These are phyloP conservation scores for Uronychia setigera DNA, from an alignment of 73 alveolate species.

Conservation along the genomic window DNA sequence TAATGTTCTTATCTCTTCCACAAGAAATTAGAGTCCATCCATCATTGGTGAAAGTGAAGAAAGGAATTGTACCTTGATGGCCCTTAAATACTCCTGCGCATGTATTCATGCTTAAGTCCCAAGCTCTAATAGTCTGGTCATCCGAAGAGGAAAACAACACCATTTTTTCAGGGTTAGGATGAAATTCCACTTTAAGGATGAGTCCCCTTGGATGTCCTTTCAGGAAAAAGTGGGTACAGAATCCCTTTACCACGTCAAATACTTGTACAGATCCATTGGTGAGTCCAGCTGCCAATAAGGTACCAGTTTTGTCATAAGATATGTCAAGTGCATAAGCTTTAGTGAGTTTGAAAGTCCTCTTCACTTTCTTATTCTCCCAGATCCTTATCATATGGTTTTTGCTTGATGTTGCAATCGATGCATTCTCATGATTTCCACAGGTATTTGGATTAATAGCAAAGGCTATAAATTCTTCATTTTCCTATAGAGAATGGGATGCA, in stretches of 20 bases:
- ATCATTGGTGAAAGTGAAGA: constrained; percentile 72
- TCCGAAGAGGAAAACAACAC: constrained; percentile 76
- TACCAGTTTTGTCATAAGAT: constrained; percentile 35
- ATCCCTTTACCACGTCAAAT: constrained; percentile 49
- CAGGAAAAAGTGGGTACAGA: constrained; percentile 47
- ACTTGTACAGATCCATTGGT: constrained; percentile 50
- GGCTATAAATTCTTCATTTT: constrained; percentile 30
- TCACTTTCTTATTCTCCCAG: constrained; percentile 26
- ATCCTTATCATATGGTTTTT: constrained; percentile 41
- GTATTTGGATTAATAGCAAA: constrained; percentile 30
- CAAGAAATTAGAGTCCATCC: constrained; percentile 72
- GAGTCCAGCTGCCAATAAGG: constrained; percentile 48
- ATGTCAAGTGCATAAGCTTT: constrained; percentile 32
- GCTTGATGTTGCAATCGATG: constrained; percentile 30
- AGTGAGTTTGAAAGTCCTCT: constrained; percentile 19
- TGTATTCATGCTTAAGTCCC: constrained; percentile 75
- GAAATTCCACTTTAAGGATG: constrained; percentile 62
- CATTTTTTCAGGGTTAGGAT: constrained; percentile 72
- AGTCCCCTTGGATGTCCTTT: constrained; percentile 73
- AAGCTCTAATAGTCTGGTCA: constrained; percentile 69
- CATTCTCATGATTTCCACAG: background rate
- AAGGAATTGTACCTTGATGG: constrained; percentile 59
- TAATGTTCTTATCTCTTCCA: constrained; percentile 67
- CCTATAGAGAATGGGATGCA: too few relatives aligned
- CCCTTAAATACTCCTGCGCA: constrained; percentile 62